phyloP scores from a whole-genome alignment of 768 basidiomycete species.

The Coprinopsis sp. region DNA sequence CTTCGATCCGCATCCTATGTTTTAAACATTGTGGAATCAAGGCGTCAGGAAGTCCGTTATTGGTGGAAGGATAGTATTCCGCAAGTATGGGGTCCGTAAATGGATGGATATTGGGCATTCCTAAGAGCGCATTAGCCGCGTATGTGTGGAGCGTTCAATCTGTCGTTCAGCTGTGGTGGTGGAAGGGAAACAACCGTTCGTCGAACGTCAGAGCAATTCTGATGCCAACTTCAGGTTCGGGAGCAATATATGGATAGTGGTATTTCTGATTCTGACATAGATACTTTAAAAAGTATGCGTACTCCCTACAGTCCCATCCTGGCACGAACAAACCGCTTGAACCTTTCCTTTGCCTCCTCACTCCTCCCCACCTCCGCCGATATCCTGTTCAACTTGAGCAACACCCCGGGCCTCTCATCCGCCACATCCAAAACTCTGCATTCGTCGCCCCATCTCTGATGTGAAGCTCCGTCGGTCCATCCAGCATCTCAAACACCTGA shows the following conservation, averaged over 20 bases:
- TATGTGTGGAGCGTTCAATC: too few relatives aligned
- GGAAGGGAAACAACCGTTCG: too few relatives aligned
- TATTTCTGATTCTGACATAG: too few relatives aligned
- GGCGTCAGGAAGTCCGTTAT: neutral
- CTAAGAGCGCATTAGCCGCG: too few relatives aligned
- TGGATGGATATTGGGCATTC: too few relatives aligned
- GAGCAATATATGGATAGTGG: too few relatives aligned
- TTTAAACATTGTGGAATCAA: neutral
- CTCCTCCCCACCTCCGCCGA: neutral
- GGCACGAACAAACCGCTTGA: neutral
- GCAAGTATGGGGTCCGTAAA: slow-evolving; percentile 28
- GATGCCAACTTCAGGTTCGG: too few relatives aligned
- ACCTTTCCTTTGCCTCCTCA: neutral
- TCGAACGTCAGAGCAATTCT: too few relatives aligned
- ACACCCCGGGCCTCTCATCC: neutral
- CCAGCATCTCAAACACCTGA: neutral
- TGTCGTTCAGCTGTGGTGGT: too few relatives aligned
- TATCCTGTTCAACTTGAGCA: neutral
- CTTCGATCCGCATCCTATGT: neutral
- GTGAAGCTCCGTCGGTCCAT: neutral
- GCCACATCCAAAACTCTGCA: slow-evolving; percentile 2
- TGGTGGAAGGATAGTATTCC: neutral
- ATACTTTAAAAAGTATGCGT: too few relatives aligned
- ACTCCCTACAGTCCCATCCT: too few relatives aligned
- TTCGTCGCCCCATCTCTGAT: neutral